phyloP scores from a whole-genome alignment of 2,329 filamentous ascomycete species.

The Nothophoma quercina region DNA sequence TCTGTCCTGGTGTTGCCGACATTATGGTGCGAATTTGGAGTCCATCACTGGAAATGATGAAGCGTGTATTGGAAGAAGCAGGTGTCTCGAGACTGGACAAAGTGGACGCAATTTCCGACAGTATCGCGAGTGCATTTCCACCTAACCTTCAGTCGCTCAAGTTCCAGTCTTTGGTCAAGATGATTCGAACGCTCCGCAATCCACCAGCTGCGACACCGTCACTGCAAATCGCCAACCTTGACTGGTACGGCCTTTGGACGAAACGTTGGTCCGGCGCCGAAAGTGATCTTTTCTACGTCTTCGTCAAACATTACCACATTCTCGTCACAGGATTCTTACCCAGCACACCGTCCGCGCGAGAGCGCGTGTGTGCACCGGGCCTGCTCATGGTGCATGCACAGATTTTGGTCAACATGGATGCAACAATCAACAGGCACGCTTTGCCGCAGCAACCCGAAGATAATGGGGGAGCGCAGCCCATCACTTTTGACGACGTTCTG shows the following conservation, averaged over 20 bases:
- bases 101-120: slow-evolving; percentile 60
- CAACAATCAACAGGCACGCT: slow-evolving; percentile 79
- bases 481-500: slow-evolving; percentile 73
- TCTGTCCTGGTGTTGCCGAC: slow-evolving; percentile 85
- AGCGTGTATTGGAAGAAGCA: slow-evolving; percentile 75
- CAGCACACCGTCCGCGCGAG: slow-evolving; percentile 58
- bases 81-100: slow-evolving; percentile 65
- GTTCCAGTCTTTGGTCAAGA: slow-evolving; percentile 68
- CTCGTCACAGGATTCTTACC: slow-evolving; percentile 71
- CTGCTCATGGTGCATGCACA: slow-evolving; percentile 84
- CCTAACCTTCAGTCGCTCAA: slow-evolving; percentile 67
- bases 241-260: slow-evolving; percentile 86
- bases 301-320: slow-evolving; percentile 86
- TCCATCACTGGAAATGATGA: slow-evolving; percentile 71
- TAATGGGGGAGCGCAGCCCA: slow-evolving; percentile 53
- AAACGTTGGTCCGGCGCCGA: slow-evolving; percentile 86
- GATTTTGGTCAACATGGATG: slow-evolving; percentile 78
- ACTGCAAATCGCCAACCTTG: slow-evolving; percentile 73
- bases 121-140: slow-evolving; percentile 75
- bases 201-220: slow-evolving; percentile 66
- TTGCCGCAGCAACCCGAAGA: slow-evolving; percentile 48
- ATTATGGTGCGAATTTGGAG: slow-evolving; percentile 84
- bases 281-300: slow-evolving; percentile 90
- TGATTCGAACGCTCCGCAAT: slow-evolving; percentile 67
- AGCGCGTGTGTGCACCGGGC: slow-evolving; percentile 73